A percentile compares a stretch with the other conserved stretches of the same genome.
These are phyloP conservation scores for Athelia psychrophila DNA, from an alignment of 1,284 basidiomycete species.

Conservation along the genomic window DNA sequence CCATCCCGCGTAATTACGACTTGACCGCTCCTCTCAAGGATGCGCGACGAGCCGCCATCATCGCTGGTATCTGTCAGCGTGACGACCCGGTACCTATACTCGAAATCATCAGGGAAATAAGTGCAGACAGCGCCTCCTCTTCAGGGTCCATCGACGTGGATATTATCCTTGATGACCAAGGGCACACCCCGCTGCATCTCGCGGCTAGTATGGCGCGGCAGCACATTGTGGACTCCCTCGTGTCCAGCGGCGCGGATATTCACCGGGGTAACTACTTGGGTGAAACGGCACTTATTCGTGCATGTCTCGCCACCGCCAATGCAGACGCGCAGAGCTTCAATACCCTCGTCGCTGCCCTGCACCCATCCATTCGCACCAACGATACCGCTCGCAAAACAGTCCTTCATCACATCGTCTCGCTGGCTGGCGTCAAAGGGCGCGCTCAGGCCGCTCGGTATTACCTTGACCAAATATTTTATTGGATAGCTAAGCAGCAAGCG, in stretches of 20 bases:
- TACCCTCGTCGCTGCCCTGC: constrained; percentile 61
- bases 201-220: constrained; percentile 85
- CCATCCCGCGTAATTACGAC: constrained; percentile 54
- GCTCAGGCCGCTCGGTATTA: constrained; percentile 88
- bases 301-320: constrained; percentile 88
- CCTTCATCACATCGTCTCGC: constrained; percentile 91
- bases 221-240: constrained; percentile 64
- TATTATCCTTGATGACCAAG: constrained; percentile 87
- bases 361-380: constrained; percentile 81
- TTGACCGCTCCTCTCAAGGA: constrained; percentile 59
- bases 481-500: constrained; percentile 71
- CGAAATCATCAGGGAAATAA: constrained; percentile 61
- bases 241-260: constrained; percentile 77
- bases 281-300: constrained; percentile 93
- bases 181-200: constrained; percentile 93
- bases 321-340: constrained; percentile 81
- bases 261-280: constrained; percentile 91
- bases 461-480: constrained; percentile 86
- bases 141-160: constrained; percentile 61
- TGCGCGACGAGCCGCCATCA: constrained; percentile 53
- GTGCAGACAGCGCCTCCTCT: constrained; percentile 40
- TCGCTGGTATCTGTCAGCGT: constrained; percentile 61
- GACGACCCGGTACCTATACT: constrained; percentile 65
- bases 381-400: constrained; percentile 90
- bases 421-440: constrained; percentile 90